Conservation (phyloP, 2,329 filamentous ascomycete genomes). For the Ilyonectria destructans region DNA sequence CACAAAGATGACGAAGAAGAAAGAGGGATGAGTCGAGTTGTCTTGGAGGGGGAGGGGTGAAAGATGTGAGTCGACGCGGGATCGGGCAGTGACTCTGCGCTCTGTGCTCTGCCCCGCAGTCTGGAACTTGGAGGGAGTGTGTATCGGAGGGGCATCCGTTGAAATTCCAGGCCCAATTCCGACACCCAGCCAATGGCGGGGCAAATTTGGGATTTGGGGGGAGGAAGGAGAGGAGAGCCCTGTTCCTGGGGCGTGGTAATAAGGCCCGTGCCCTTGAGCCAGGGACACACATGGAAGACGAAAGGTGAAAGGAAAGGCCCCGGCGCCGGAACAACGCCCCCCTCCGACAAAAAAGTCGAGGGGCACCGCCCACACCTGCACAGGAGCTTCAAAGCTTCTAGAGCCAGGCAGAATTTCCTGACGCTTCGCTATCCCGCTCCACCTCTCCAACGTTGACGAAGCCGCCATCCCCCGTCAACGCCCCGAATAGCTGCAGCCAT, state of each 20-base stretch:
- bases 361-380: constrained; percentile 37
- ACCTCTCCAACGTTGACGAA: constrained; percentile 46
- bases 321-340: constrained; percentile 49
- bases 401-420: constrained; percentile 52
- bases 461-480: constrained; percentile 46
- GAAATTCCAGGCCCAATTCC: constrained; percentile 48
- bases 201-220: constrained; percentile 22
- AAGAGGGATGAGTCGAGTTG: constrained; percentile 35
- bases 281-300: background rate
- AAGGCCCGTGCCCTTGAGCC: constrained; percentile 37
- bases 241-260: background rate
- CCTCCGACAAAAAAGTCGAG: constrained; percentile 50
- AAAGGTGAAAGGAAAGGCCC: constrained; percentile 2
- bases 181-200: constrained; percentile 45
- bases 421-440: constrained; percentile 44
- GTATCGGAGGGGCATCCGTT: constrained; percentile 48
- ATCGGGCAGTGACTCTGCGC: constrained; percentile 41
- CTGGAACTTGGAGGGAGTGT: constrained; percentile 34
- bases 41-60: constrained; percentile 35
- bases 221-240: too few species aligned
- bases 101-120: constrained; percentile 48
- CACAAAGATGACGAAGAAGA: constrained; percentile 26
- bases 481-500: constrained; percentile 66
- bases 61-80: constrained; percentile 48
- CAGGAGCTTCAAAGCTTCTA: constrained; percentile 52